Evolutionary conservation across 2,329 filamentous ascomycete genomes (phyloP), one percentile per base, ranked within the genome.

Genomic region (Neonectria hederae): DNA sequence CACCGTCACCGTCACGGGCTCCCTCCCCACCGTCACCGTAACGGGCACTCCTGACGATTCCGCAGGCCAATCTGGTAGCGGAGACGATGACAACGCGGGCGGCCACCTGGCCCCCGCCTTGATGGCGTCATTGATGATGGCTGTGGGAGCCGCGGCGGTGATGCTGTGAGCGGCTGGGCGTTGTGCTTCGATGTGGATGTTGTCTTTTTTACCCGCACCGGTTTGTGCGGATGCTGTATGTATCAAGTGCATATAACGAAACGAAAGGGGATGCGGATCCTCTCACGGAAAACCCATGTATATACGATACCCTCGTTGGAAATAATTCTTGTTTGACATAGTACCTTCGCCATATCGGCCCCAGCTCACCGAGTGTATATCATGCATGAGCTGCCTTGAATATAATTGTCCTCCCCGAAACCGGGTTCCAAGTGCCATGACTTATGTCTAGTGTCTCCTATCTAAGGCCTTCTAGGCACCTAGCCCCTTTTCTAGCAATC

Each of bases 71-170:
- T 38, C 35, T 57, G 56, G 45, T 6, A 35, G 30, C 38, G 45
- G 52, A 24, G 68, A 62, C 22, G 63, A 70, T n/a, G 67, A 68
- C 40, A 73, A 58, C 52, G 65, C 69, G 22, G 69, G 68, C 11
- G 61, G 57, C n/a, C 66, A 65, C 19, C 11, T 72, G 28, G 63
- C 40, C 19, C 69, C 74, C 14, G 66, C 69, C 24, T 32, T 64
- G 38, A 45, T 71, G 17, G 65, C 62, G 13, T 58, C 62, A 1
- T 9, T 71, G 30, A 54, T 75, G 30, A 55, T 73, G 55, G 67
- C 57, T 51, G 26, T 71, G 13, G 72, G 68, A 24, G 65, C 66
- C 45, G 32, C 53, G 9, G 62, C 65, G 14, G 32, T 64, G 24
- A 19, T 65, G 26, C 17, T 69, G 32, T 72, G 62, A 68, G 5